phyloP scores from a whole-genome alignment of 306 rosid genomes.

The Vigna angularis region DNA sequence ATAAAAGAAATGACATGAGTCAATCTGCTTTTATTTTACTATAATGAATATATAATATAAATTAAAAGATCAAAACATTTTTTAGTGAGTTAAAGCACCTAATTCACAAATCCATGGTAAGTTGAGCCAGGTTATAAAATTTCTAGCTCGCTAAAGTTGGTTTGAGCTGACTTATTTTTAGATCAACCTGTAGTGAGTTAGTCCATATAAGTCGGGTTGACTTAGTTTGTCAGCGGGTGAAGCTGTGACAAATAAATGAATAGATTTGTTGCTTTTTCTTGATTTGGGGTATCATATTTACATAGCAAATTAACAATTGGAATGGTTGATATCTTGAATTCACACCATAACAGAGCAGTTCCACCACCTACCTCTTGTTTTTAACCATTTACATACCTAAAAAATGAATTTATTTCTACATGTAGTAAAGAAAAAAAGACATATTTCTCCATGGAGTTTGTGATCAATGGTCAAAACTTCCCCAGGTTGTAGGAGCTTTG shows the following conservation, averaged over 20 bases:
- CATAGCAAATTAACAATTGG: background rate
- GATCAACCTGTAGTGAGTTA: too few species aligned
- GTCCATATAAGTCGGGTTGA: too few species aligned
- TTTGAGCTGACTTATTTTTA: too few species aligned
- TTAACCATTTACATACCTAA: slow-evolving; percentile 26
- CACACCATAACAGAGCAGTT: background rate
- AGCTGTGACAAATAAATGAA: slow-evolving; percentile 4
- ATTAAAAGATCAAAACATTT: too few species aligned
- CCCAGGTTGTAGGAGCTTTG: slow-evolving; percentile 71
- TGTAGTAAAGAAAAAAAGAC: slow-evolving; percentile 10
- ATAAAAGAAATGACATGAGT: too few species aligned
- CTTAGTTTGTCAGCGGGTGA: too few species aligned
- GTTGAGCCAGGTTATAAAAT: too few species aligned
- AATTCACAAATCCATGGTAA: too few species aligned
- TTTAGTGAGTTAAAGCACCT: too few species aligned
- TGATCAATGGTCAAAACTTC: slow-evolving; percentile 39
- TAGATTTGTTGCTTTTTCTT: slow-evolving; percentile 11
- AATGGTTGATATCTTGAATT: background rate
- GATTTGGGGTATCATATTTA: slow-evolving; percentile 1
- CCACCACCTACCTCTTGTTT: slow-evolving; percentile 20
- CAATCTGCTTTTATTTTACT: too few species aligned
- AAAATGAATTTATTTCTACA: slow-evolving; percentile 9
- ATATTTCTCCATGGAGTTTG: slow-evolving; percentile 33
- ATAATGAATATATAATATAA: too few species aligned
- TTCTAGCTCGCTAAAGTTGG: too few species aligned